phyloP scores from a whole-genome alignment of 2,329 filamentous ascomycete species.

The Stagonosporopsis cucurbitacearum region DNA sequence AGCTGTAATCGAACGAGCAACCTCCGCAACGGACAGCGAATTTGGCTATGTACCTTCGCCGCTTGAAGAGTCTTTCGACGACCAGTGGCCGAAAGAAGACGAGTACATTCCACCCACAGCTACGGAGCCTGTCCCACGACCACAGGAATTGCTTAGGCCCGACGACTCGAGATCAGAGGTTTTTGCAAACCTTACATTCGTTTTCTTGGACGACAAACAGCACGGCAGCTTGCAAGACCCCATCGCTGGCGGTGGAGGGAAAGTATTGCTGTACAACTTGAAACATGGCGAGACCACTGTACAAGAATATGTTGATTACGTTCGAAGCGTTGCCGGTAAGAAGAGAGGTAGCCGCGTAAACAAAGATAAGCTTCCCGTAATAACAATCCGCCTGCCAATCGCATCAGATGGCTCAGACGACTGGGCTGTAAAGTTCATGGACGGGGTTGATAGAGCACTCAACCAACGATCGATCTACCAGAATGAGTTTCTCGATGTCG shows the following conservation, averaged over 20 bases:
- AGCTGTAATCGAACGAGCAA: conserved; percentile 69
- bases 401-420: conserved; percentile 54
- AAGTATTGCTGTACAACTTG: conserved; percentile 73
- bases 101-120: conserved; percentile 76
- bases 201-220: conserved; percentile 81
- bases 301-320: conserved; percentile 78
- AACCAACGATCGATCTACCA: conserved; percentile 87
- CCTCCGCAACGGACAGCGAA: conserved; percentile 38
- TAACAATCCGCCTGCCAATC: conserved; percentile 74
- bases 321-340: conserved; percentile 75
- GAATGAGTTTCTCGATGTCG: conserved; percentile 89
- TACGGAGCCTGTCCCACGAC: conserved; percentile 74
- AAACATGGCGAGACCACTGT: conserved; percentile 68
- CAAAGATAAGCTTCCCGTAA: conserved; percentile 72
- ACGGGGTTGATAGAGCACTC: conserved; percentile 71
- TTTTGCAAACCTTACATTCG: conserved; percentile 86
- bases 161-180: conserved; percentile 70
- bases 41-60: conserved; percentile 61
- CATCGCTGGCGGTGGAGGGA: conserved; percentile 81
- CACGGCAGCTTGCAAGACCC: conserved; percentile 76
- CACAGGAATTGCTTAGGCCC: conserved; percentile 74
- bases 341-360: conserved; percentile 72
- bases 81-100: conserved; percentile 76
- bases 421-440: conserved; percentile 75
- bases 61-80: conserved; percentile 81